Evolutionary conservation across 2,329 filamentous ascomycete species (phyloP).

Genomic region (Botryotinia convoluta): DNA sequence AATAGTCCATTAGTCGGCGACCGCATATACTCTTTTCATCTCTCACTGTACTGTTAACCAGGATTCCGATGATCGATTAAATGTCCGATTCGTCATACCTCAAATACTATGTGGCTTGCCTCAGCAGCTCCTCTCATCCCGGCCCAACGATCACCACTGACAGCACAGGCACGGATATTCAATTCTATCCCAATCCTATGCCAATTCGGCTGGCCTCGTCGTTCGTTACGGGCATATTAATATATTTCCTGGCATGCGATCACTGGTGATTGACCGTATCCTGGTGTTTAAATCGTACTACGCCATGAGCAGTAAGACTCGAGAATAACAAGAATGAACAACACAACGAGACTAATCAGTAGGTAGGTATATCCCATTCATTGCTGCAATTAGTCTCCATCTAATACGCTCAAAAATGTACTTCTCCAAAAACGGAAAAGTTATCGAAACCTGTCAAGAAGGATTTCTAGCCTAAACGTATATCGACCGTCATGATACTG

Average conservation of each 20-base stretch:
- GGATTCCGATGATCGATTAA: slow-evolving; percentile 8
- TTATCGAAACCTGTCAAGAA: slow-evolving; percentile 2
- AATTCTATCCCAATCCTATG: not conserved
- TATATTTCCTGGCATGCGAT: slow-evolving; percentile 11
- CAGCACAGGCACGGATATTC: slow-evolving; percentile 8
- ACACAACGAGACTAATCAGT: not conserved
- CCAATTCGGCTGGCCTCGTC: slow-evolving; percentile 3
- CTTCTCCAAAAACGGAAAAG: not conserved
- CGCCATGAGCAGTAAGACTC: slow-evolving; percentile 7
- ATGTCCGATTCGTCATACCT: slow-evolving; percentile 11
- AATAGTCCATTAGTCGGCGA: slow-evolving; percentile 12
- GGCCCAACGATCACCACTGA: slow-evolving; percentile 8
- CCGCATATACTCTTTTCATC: not conserved
- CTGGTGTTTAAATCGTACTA: not conserved
- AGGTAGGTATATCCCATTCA: not conserved
- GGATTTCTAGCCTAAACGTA: not conserved
- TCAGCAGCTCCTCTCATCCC: slow-evolving; percentile 9
- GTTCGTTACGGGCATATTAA: slow-evolving; percentile 3
- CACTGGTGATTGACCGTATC: not conserved
- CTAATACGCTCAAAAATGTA: not conserved
- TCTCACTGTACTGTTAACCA: not conserved
- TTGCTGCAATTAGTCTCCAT: not conserved
- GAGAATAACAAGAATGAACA: not conserved
- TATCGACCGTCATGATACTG: not conserved
- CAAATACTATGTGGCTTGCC: slow-evolving; percentile 3